These are phyloP conservation scores for Suhomyces pyralidae DNA, from an alignment of 805 yeast genomes.

Conservation along the genomic window DNA sequence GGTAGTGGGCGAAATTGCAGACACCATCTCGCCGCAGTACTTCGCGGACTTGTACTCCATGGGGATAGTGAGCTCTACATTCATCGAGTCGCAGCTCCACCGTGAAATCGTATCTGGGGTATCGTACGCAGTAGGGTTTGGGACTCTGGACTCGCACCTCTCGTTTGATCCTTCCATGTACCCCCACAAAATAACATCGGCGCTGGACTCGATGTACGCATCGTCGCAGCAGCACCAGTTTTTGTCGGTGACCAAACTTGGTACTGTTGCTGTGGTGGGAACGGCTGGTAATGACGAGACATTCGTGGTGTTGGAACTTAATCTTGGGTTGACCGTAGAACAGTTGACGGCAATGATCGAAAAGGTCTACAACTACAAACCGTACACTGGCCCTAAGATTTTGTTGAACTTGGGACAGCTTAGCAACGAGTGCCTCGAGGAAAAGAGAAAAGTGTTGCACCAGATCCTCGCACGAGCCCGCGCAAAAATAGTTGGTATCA, in stretches of 20 bases:
- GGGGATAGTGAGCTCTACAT: constrained; percentile 42
- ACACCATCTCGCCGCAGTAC: constrained; percentile 51
- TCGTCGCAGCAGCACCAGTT: constrained; percentile 46
- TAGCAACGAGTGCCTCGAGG: constrained; percentile 12
- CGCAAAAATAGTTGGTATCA: constrained; percentile 31
- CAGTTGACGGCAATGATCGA: constrained; percentile 13
- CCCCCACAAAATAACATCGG: constrained; percentile 31
- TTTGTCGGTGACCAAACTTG: constrained; percentile 45
- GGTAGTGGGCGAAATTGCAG: constrained; percentile 43
- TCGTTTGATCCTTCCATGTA: constrained; percentile 16
- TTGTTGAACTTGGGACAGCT: constrained; percentile 30
- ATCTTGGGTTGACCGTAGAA: constrained; percentile 9
- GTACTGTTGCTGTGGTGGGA: constrained; percentile 48
- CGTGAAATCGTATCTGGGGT: constrained; percentile 50
- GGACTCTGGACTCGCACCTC: constrained; percentile 18
- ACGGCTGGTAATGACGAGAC: constrained; percentile 52
- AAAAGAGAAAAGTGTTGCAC: constrained; percentile 10
- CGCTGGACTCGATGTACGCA: constrained; percentile 46
- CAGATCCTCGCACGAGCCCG: constrained; percentile 16
- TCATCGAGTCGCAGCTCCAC: constrained; percentile 49
- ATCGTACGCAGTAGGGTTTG: constrained; percentile 50
- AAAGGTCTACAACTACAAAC: constrained; percentile 15
- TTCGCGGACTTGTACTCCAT: constrained; percentile 46
- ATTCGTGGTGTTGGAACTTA: constrained; percentile 37
- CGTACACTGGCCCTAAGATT: constrained; percentile 17